Conservation (phyloP, 176 grass and related monocot species). For the Aegilops longissima region DNA sequence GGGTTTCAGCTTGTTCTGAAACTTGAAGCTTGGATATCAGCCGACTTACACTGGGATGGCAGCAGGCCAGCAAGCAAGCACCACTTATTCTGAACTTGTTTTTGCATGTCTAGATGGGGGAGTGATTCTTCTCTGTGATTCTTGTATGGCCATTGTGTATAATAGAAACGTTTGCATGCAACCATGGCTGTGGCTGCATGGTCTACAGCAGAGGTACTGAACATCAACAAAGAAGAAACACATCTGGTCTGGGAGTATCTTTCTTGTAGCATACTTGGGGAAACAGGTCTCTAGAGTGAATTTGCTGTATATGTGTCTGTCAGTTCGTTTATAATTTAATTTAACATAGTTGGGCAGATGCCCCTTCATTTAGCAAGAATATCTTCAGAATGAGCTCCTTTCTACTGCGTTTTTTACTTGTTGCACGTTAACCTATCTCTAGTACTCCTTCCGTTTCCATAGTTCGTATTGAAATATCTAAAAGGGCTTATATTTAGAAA, state of each 20-base stretch:
- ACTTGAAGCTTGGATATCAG: neutral
- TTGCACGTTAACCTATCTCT: neutral
- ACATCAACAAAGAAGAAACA: neutral
- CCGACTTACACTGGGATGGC: neutral
- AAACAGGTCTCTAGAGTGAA: neutral
- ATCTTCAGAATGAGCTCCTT: neutral
- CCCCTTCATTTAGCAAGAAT: neutral
- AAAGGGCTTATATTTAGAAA: too few relatives aligned
- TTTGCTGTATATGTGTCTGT: neutral
- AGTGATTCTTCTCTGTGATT: conserved; percentile 35
- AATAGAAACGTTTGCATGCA: neutral
- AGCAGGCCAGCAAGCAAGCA: neutral
- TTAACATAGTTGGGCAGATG: conserved; percentile 1
- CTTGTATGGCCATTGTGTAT: conserved; percentile 28
- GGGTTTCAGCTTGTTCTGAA: conserved; percentile 57
- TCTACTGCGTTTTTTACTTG: neutral
- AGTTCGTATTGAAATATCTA: too few relatives aligned
- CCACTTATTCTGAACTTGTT: neutral
- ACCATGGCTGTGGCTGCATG: neutral
- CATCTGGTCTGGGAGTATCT: neutral
- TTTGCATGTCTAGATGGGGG: conserved; percentile 14
- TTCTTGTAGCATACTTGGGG: neutral
- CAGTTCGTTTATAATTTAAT: neutral
- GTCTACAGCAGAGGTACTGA: neutral
- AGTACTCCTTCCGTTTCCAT: too few relatives aligned